Base-by-base conservation (phyloP, 257 asterid species). In the Scutellaria galericulata region DNA sequence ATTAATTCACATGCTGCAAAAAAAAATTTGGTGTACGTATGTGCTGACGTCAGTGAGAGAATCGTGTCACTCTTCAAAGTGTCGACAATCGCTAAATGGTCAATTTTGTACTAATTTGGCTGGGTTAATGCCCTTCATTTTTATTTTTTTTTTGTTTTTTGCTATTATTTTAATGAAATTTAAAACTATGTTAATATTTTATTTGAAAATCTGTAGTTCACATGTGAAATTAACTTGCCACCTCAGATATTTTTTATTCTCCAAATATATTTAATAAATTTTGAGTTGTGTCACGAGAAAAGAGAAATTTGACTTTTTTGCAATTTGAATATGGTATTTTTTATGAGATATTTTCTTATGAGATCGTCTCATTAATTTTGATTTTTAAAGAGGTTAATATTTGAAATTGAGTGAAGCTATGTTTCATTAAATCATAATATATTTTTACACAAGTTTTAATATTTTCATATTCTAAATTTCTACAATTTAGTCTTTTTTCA, bases 31-130 rank as follows among this genome's bases (percentile, higher is more conserved):
- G 41, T 0, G 20, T 68, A n/a, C 76, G 76, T 73, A 35, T 56
- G 80, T 35, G 83, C 53, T 79, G 77, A 74, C 80, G 79, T 41
- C 79, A 18, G 59, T 58, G 13, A 15, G 22, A 12, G 58, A 46
- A 9, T 11, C 18, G 18, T 6, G 64, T 7, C 8, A 15, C 15
- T 5, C 0, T 7, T 18, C 39, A 2, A 18, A 68, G 31, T 10
- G 10, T 39, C 46, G 60, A 58, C 35, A 5, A 31, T 59, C 58
- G 9, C 27, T 47, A 3, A 15, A 46, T 57, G 39, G 9, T 18
- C 35, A 27, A 6, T 31, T 15, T 0, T 60, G 13, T 11, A 40
- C 47, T 6, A 31, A 2, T 24, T 1, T 24, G 27, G 27, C 27
- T 24, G 27, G 27, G 27, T 24, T 24, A 0, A 24, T 24, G 2